phyloP scores from a whole-genome alignment of 2,329 filamentous ascomycete species.

The Ophiostoma quercus region DNA sequence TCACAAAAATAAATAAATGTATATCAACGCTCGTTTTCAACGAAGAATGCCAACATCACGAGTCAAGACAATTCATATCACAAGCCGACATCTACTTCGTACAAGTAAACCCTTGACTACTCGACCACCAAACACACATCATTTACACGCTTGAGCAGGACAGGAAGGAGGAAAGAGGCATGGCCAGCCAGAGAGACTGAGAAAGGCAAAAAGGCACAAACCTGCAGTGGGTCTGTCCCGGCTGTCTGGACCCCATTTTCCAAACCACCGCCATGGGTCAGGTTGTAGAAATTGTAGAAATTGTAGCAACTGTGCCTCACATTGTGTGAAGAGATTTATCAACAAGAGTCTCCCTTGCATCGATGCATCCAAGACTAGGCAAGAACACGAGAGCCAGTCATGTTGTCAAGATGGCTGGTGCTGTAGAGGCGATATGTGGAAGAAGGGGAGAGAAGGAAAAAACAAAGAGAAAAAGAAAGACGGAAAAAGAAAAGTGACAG shows the following conservation, averaged over 20 bases:
- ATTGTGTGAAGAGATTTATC: neutral
- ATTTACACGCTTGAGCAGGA: neutral
- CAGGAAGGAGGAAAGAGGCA: constrained; percentile 1
- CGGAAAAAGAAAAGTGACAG: neutral
- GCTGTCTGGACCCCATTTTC: constrained; percentile 24
- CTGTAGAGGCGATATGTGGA: neutral
- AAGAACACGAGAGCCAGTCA: neutral
- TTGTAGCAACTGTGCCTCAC: neutral
- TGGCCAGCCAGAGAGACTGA: neutral
- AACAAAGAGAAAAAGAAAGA: neutral
- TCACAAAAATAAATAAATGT: neutral
- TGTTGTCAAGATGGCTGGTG: neutral
- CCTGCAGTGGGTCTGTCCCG: constrained; percentile 13
- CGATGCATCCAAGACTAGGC: neutral
- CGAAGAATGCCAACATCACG: neutral
- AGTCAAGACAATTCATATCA: no score
- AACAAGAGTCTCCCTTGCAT: constrained; percentile 9
- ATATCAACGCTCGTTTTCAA: no score
- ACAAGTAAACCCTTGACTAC: neutral
- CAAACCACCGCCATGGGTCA: constrained; percentile 16
- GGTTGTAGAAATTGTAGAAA: neutral
- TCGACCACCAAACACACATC: neutral
- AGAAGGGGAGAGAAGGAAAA: neutral
- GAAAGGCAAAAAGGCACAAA: neutral
- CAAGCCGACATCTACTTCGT: neutral